Evolutionary conservation across 495 filamentous ascomycete genomes (phyloP), one percentile per base, ranked within the genome.

Genomic region (Pyrenopolyporus hunteri): DNA sequence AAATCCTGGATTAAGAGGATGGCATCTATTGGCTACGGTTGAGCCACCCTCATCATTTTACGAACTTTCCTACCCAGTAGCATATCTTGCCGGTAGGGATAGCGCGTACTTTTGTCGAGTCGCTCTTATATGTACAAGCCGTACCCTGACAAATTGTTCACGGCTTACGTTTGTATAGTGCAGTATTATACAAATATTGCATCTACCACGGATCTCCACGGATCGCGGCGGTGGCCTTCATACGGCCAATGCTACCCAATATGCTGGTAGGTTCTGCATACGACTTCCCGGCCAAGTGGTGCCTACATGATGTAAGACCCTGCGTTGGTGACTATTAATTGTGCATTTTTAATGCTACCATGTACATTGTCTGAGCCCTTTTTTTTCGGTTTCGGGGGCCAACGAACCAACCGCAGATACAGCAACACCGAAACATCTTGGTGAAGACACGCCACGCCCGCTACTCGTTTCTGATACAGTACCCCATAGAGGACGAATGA

Each of bases 231-330:
- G 57, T 39, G 35, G 29, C 52, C 48, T 54, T 52, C 39, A 36
- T 37, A 55, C 61, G 7, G 14, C 31, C 47, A 33, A 63, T 57
- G 39, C 52, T 63, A 57, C 46, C 59, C 52, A 63, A 39, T 33
- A 8, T 20, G 22, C 39, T 44, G 42, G 42, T 61, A 49, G 28
- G 42, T 25, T 17, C 25, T 44, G 26, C 45, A 47, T 53, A 59
- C 51, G 51, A 54, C 58, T 42, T 53, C 37, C 46, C 52, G 9
- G 8, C 26, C 19, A 23, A 37, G 43, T 42, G 43, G 49, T 59
- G 37, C 52, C 47, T 52, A 56, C 55, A 54, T 59, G 43, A 59
- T 59, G 48, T 64, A 59, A 64, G 61, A 59, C 61, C 49, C 44
- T 55, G 61, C 48, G 55, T 59, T 59, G 61, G 44, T 59, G 48